Base-by-base conservation (phyloP, 768 basidiomycete genomes). In the Trametes elegans region DNA sequence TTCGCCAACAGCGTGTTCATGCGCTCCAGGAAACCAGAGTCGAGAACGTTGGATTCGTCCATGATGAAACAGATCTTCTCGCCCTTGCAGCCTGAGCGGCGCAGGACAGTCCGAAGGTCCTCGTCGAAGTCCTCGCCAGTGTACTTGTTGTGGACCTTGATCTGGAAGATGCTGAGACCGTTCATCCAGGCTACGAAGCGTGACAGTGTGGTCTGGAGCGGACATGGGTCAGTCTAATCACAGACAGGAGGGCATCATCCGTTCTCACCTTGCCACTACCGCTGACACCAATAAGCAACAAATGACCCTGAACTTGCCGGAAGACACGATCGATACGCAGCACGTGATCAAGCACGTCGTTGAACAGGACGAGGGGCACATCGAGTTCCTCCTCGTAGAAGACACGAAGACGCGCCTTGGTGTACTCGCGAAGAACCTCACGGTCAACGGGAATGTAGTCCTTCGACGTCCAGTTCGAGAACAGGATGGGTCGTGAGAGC, bases 161-260 rank as follows among this genome's bases (percentile, higher is more conserved):
- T 97, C 70, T 99, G 97, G 81, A 97, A 99, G 61, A 99, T 95
- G 68, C 91, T 97, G 49, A 99, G 76, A 39, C 97, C 97, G 64
- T 99, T 99, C 87, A 99, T 98, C 97, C 97, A 99, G 0, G 97
- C 97, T 24, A 99, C 97, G 69, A 99, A 99, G 42, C 97, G 87
- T 34, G 97, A 97, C 2, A 99, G 74, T 0, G 95, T 99, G 4
- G 97, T 99, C 97, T 98, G 66, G 8, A 24, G 14, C 48, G 11
- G 41, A 56, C 50, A 61, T 27, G 67, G 61, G 50, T 52, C 53
- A 53, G 59, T 36, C 54, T 55, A 19, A 41, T n/a, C 4, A 8
- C 6, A 27, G 21, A 16, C n/a, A 1, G 4, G 9, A 9, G 13
- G 21, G 7, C 13, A 14, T 26, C 31, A 18, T 19, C 1, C 19